Evolutionary conservation across 1,284 basidiomycete species (phyloP).

Genomic region (Trichosporon ovoides): DNA sequence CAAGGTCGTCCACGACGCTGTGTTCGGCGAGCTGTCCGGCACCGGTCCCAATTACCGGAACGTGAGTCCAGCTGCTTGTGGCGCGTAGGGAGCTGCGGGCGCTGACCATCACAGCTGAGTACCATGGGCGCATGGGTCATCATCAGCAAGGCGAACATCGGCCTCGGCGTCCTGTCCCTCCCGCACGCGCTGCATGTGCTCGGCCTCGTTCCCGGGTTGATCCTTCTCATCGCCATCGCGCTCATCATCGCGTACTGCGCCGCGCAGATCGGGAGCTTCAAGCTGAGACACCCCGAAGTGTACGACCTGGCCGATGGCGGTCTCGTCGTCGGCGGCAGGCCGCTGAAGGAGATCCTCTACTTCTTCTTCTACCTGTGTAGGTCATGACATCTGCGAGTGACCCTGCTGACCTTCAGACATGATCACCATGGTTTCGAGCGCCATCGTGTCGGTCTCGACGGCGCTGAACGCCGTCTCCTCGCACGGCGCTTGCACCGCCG

Average conservation of each 20-base stretch:
- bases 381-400: neutral
- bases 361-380: conserved; percentile 1
- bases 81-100: neutral
- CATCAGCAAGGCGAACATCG: conserved; percentile 26
- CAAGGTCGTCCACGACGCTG: conserved; percentile 22
- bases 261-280: conserved; percentile 38
- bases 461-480: conserved; percentile 36
- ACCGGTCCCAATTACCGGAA: conserved; percentile 31
- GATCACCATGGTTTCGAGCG: conserved; percentile 11
- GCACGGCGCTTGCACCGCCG: conserved; percentile 37
- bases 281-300: conserved; percentile 35
- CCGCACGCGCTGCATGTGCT: conserved; percentile 29
- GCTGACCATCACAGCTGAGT: neutral
- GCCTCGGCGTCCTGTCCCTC: conserved; percentile 30
- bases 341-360: conserved; percentile 5
- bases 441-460: conserved; percentile 13
- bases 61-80: conserved; percentile 17
- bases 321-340: conserved; percentile 13
- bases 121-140: conserved; percentile 1
- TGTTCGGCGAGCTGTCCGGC: conserved; percentile 29
- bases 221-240: conserved; percentile 50
- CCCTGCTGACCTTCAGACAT: conserved; percentile 16
- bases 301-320: conserved; percentile 34
- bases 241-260: conserved; percentile 32
- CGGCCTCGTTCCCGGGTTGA: conserved; percentile 52